Evolutionary conservation across 495 filamentous ascomycete species (phyloP).

Genomic region (Neurospora pannonica): DNA sequence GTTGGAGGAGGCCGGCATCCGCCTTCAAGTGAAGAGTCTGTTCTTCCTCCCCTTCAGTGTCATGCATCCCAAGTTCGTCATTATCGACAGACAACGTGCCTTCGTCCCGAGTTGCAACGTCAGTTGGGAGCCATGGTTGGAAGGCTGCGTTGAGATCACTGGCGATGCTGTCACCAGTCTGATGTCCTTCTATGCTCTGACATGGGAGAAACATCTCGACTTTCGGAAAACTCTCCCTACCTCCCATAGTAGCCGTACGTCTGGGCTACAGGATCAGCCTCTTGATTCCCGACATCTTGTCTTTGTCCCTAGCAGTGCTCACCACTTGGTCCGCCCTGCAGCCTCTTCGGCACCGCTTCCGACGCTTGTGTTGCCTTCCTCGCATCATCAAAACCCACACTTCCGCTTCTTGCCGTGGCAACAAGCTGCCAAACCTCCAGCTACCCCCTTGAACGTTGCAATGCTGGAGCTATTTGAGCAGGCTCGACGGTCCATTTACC

Average conservation of each 20-base stretch:
- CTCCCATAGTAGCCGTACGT: neutral
- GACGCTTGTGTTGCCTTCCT: constrained; percentile 58
- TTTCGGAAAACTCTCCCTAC: neutral
- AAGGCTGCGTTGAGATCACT: constrained; percentile 52
- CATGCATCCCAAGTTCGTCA: constrained; percentile 68
- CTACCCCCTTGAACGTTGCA: constrained; percentile 59
- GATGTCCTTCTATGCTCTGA: constrained; percentile 48
- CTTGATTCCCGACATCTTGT: neutral
- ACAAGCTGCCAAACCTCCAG: constrained; percentile 33
- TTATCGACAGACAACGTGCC: constrained; percentile 53
- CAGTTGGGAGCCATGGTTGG: constrained; percentile 69
- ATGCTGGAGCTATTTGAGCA: constrained; percentile 43
- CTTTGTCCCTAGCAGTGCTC: constrained; percentile 9
- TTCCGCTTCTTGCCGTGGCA: constrained; percentile 40
- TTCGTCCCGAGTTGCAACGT: constrained; percentile 64
- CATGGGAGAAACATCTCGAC: constrained; percentile 36
- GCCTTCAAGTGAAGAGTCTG: constrained; percentile 56
- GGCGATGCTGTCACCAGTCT: constrained; percentile 48
- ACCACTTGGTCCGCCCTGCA: constrained; percentile 2
- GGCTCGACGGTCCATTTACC: constrained; percentile 44
- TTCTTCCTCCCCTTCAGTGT: constrained; percentile 67
- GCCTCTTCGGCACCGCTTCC: constrained; percentile 9
- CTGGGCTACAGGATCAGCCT: neutral
- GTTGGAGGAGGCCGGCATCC: constrained; percentile 42
- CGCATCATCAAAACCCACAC: constrained; percentile 53